Conservation (phyloP, 192 early-diverging fungal species). For the Entomortierella lignicola region DNA sequence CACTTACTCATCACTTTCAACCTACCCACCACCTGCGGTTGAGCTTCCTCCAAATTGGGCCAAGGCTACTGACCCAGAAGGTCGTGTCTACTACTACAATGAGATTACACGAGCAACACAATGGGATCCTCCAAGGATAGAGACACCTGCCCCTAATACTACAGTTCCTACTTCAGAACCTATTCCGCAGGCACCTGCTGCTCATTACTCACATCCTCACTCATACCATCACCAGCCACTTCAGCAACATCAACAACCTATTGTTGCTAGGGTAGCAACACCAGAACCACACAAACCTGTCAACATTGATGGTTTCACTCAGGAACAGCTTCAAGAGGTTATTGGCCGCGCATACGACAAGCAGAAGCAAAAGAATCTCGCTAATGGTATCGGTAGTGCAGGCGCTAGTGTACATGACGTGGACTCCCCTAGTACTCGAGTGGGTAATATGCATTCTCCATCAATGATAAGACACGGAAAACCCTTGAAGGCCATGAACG, state of each 20-base stretch:
- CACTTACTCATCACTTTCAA: constrained; percentile 4
- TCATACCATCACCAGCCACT: constrained; percentile 27
- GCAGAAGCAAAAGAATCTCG: constrained; percentile 50
- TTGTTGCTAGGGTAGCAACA: constrained; percentile 8
- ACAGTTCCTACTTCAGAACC: neutral
- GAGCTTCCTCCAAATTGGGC: constrained; percentile 65
- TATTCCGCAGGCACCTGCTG: constrained; percentile 13
- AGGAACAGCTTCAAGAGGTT: constrained; percentile 51
- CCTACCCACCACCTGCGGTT: constrained; percentile 8
- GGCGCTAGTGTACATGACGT: constrained; percentile 51
- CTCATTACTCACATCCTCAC: constrained; percentile 31
- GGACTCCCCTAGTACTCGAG: constrained; percentile 31
- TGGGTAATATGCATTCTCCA: constrained; percentile 10
- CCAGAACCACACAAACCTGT: constrained; percentile 50
- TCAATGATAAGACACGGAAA: constrained; percentile 22
- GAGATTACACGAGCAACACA: constrained; percentile 62
- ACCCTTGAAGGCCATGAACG: constrained; percentile 42
- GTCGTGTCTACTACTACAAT: constrained; percentile 66
- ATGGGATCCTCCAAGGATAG: constrained; percentile 61
- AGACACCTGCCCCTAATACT: constrained; percentile 12
- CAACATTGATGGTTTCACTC: constrained; percentile 51
- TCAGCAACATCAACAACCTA: constrained; percentile 18
- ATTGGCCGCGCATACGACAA: constrained; percentile 51
- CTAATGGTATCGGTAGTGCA: constrained; percentile 46
- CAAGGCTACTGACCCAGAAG: constrained; percentile 56